Conservation (phyloP, 108 stramenopile species). For the Tribonema minus region DNA sequence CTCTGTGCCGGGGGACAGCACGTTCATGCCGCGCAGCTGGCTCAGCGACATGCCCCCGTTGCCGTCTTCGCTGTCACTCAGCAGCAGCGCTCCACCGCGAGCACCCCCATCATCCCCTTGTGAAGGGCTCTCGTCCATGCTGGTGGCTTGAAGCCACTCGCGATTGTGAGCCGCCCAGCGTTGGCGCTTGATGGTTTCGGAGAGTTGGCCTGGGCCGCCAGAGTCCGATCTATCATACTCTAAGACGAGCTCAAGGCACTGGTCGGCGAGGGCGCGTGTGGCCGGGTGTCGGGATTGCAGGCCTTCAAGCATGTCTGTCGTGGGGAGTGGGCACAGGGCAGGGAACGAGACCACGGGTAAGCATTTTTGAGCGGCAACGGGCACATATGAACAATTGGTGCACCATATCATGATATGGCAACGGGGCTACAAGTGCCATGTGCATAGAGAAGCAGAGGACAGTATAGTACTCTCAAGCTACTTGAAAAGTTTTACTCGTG, state of each 20-base stretch:
- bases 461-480: too few species aligned
- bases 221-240: conserved; percentile 33
- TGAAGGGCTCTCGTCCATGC: too few species aligned
- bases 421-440: too few species aligned
- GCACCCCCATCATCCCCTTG: too few species aligned
- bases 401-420: not conserved
- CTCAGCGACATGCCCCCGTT: too few species aligned
- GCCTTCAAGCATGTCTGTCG: conserved; percentile 31
- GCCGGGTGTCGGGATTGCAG: conserved; percentile 17
- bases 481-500: too few species aligned
- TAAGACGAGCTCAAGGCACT: conserved; percentile 50
- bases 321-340: not conserved
- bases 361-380: not conserved
- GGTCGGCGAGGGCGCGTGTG: conserved; percentile 15
- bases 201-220: not conserved
- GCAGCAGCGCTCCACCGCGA: too few species aligned
- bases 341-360: not conserved
- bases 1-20: too few species aligned
- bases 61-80: too few species aligned
- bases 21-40: too few species aligned
- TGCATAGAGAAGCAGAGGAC: too few species aligned
- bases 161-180: conserved; percentile 48
- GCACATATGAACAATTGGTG: not conserved
- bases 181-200: not conserved
- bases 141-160: conserved; percentile 51